Base-by-base conservation (phyloP, 345 rosid genomes). In the Populus euphratica region DNA sequence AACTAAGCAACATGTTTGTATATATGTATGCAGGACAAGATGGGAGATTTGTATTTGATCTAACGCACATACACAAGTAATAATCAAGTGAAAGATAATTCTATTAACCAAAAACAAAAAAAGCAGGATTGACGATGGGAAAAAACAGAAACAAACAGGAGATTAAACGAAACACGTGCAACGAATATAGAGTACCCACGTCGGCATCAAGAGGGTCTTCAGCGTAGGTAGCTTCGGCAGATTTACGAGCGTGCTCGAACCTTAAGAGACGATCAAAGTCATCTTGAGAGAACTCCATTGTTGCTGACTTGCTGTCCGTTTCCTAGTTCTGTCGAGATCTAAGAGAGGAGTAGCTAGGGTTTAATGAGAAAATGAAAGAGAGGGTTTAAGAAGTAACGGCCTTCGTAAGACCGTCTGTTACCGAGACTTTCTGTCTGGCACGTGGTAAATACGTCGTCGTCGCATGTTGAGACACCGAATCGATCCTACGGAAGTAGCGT, bases 121-220 rank as follows among this genome's bases (percentile, higher is more conserved):
- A 44, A 8, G 21, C 4, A 23, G n/a, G 54, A n/a, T 6, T 23
- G 44, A 47, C 5, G 44, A 27, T 8, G 54, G n/a, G 5, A 23
- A 44, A 66, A 29, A 39, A 50, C 25, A n/a, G 39, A 54, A 65
- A 20, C 14, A 6, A 21, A 44, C 47, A 68, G 18, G 65, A 23
- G 72, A 16, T 31, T 18, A 41, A 65, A 43, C 7, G 20, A 6
- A 73, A 25, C n/a, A 27, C 50, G 43, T 67, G 31, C 44, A 71
- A 68, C 72, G 68, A 66, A 31, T 56, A 59, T n/a, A 59, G 1
- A 59, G 29, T 1, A 64, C 79, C 27, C 78, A 93, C 96, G 54
- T 88, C 91, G 67, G 87, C 86, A 77, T 93, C 91, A 70, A 86
- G 89, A 78, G 94, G 92, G 81, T 90, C 85, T 41, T 73, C 83